Conservation (phyloP, 768 basidiomycete genomes). For the Rickenella mellea region DNA sequence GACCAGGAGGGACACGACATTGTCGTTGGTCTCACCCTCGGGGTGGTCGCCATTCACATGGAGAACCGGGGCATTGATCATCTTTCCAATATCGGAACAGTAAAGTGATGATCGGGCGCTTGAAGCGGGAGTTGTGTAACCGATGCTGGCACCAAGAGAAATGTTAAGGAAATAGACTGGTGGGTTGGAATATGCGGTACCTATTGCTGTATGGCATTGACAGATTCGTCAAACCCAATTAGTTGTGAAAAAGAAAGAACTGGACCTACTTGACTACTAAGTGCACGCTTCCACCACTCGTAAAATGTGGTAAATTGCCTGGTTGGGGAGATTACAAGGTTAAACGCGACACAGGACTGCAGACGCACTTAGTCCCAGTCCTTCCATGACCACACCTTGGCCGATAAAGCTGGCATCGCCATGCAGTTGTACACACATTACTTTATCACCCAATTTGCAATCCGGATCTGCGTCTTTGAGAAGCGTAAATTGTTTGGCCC, state of each 20-base stretch:
- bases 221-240: slow-evolving; percentile 4
- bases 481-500: slow-evolving; percentile 82
- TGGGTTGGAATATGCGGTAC: slow-evolving; percentile 34
- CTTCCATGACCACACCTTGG: slow-evolving; percentile 86
- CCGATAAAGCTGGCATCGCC: slow-evolving; percentile 90
- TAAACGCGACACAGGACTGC: background rate
- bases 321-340: background rate
- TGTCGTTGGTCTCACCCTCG: slow-evolving; percentile 43
- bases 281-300: slow-evolving; percentile 84
- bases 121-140: slow-evolving; percentile 85
- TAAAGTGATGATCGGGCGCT: slow-evolving; percentile 79
- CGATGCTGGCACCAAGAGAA: slow-evolving; percentile 44
- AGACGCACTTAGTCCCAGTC: slow-evolving; percentile 65
- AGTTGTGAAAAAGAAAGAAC: background rate
- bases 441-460: slow-evolving; percentile 49
- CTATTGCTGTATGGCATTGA: slow-evolving; percentile 18
- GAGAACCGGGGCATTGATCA: slow-evolving; percentile 80
- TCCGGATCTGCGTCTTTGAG: slow-evolving; percentile 50
- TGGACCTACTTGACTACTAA: slow-evolving; percentile 77
- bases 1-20: background rate
- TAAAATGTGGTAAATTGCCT: slow-evolving; percentile 88
- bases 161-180: slow-evolving; percentile 15
- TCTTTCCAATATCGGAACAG: slow-evolving; percentile 82
- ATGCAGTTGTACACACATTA: slow-evolving; percentile 84
- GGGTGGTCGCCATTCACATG: slow-evolving; percentile 91